These are phyloP conservation scores for Tricholoma terreum DNA, from an alignment of 768 basidiomycete genomes.

Conservation along the genomic window DNA sequence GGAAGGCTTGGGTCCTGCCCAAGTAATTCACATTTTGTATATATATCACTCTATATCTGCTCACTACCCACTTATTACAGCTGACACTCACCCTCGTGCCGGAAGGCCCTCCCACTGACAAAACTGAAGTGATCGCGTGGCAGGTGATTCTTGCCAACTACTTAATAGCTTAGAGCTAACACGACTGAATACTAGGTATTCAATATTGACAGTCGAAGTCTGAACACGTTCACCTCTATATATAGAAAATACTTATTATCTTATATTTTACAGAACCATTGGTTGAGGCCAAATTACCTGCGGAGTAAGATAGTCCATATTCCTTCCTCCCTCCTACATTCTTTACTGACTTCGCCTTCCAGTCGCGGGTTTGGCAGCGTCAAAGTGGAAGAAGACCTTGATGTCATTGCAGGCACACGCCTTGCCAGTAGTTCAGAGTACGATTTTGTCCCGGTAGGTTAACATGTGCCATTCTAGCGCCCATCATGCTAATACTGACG, in stretches of 20 bases:
- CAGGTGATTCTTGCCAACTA: too few species aligned
- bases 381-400: not conserved
- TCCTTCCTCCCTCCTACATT: not conserved
- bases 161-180: too few species aligned
- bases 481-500: not conserved
- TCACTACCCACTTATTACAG: too few species aligned
- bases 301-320: not conserved
- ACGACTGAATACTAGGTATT: too few species aligned
- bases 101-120: too few species aligned
- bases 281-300: not conserved
- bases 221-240: too few species aligned
- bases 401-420: not conserved
- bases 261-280: not conserved
- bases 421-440: not conserved
- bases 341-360: not conserved
- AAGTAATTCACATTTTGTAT: not conserved
- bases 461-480: not conserved
- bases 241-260: too few species aligned
- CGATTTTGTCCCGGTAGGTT: not conserved
- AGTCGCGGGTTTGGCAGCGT: not conserved
- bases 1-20: not conserved
- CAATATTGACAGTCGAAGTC: too few species aligned
- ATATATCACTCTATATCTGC: too few species aligned
- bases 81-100: too few species aligned
- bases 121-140: too few species aligned